Evolutionary conservation across 169 alveolate genomes (phyloP).

Genomic region (Theileria annulata): DNA sequence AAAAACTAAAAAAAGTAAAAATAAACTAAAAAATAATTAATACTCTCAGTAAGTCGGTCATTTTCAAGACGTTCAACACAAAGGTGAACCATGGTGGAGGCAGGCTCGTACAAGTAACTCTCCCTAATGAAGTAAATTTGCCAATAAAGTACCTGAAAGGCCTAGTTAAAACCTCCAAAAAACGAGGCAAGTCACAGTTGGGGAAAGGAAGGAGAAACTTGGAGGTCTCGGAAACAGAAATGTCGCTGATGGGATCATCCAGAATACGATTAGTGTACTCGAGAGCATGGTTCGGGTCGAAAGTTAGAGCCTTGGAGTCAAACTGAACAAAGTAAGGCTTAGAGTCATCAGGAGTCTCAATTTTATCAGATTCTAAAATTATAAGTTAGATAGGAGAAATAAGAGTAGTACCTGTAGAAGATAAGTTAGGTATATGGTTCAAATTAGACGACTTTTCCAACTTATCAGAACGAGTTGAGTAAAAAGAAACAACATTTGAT

Average conservation of each 20-base stretch:
- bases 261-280: slow-evolving; percentile 45
- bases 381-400: not conserved
- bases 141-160: slow-evolving; percentile 47
- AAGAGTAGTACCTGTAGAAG: not conserved
- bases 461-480: not conserved
- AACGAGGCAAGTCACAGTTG: slow-evolving; percentile 29
- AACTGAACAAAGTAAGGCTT: not conserved
- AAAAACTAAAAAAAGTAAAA: slow-evolving; percentile 23
- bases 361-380: not conserved
- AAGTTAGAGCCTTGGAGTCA: slow-evolving; percentile 3
- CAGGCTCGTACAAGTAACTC: slow-evolving; percentile 62
- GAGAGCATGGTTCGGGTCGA: slow-evolving; percentile 20
- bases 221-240: slow-evolving; percentile 39
- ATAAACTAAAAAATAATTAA: not conserved
- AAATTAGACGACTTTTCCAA: not conserved
- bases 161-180: slow-evolving; percentile 32
- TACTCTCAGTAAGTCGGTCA: slow-evolving; percentile 54
- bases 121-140: slow-evolving; percentile 10
- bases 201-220: slow-evolving; percentile 56
- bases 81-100: slow-evolving; percentile 70
- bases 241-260: slow-evolving; percentile 53
- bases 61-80: slow-evolving; percentile 76
- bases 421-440: not conserved
- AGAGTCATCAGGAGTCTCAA: not conserved
- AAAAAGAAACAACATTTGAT: not conserved